Evolutionary conservation across 192 early-diverging fungal species (phyloP).

Genomic region (Neocallimastix lanati): DNA sequence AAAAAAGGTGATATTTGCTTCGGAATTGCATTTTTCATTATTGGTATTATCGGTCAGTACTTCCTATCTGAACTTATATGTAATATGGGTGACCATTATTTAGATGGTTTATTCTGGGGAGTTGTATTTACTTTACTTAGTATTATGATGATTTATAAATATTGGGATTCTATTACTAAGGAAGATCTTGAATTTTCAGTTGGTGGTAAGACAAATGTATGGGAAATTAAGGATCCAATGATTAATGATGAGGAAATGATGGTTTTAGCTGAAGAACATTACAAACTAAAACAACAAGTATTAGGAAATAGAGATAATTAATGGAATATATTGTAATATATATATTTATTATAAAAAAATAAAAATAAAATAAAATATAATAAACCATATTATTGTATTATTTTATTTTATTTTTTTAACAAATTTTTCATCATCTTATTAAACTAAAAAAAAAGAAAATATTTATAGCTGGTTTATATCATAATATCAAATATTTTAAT

Average conservation of each 20-base stretch:
- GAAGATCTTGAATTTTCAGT: slow-evolving; percentile 89
- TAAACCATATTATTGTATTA: no score
- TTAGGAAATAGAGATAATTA: neutral
- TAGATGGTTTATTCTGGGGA: slow-evolving; percentile 94
- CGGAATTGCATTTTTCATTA: slow-evolving; percentile 66
- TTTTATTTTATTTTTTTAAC: no score
- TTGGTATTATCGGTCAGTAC: slow-evolving; percentile 66
- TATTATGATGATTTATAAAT: slow-evolving; percentile 99
- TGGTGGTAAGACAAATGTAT: slow-evolving; percentile 63
- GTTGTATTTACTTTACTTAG: slow-evolving; percentile 71
- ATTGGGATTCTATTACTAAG: no score
- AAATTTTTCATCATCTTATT: no score
- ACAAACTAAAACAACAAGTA: neutral
- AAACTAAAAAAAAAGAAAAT: no score
- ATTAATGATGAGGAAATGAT: slow-evolving; percentile 4
- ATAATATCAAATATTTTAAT: no score
- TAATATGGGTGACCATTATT: slow-evolving; percentile 77
- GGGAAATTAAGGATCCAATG: slow-evolving; percentile 40
- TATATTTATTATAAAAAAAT: no score
- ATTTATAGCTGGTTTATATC: no score
- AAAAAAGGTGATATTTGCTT: slow-evolving; percentile 59
- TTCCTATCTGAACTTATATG: slow-evolving; percentile 70
- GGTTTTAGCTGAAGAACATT: slow-evolving; percentile 2
- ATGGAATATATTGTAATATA: no score
- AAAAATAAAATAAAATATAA: no score